Base-by-base conservation (phyloP, 2,329 filamentous ascomycete species). In the Sclerotinia minor region DNA sequence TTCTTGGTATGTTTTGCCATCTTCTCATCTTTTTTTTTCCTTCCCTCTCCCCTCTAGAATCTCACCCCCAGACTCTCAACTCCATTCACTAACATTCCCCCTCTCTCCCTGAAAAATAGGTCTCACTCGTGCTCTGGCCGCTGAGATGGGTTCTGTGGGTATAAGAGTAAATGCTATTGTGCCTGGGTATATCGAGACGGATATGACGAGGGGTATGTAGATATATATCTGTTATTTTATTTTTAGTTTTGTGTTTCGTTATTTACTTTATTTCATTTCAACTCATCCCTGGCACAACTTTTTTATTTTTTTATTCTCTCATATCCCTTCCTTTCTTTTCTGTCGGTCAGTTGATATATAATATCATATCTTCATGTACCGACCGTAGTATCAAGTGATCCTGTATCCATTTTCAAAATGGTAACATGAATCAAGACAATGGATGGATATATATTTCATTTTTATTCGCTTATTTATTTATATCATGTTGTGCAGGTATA, bases 111-210 rank as follows among this genome's bases (percentile, higher is more conserved):
- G 32, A 53, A 38, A 59, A 63, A 32, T 68, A 90, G 89, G 85
- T 69, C 84, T 92, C 73, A 93, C 89, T 29, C 84, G 88, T 68
- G 85, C 88, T 67, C 80, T 92, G 3, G 87, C 87, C 53, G 82
- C 80, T 61, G 88, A 92, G 79, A 78, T 89, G 73, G 85, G 85
- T 64, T 79, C 81, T 69, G 81, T 82, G 59, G 84, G 84, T 60
- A 84, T 96, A 68, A 84, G 93, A 41, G 89, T 92, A 58, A 96
- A 96, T 79, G 89, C 89, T 38, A 86, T 96, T 71, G 81, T 94
- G 53, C 92, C 92, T 0, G 92, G 92, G 8, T 96, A 94, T 81
- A 89, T 96, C 72, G 83, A 90, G 67, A 94, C 92, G 57, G 84
- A 87, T 59, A 96, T 96, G 92, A 92, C 90, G 72, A 79, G 84